Evolutionary conservation across 345 rosid genomes (phyloP).

Genomic region (Syzygium oleosum): DNA sequence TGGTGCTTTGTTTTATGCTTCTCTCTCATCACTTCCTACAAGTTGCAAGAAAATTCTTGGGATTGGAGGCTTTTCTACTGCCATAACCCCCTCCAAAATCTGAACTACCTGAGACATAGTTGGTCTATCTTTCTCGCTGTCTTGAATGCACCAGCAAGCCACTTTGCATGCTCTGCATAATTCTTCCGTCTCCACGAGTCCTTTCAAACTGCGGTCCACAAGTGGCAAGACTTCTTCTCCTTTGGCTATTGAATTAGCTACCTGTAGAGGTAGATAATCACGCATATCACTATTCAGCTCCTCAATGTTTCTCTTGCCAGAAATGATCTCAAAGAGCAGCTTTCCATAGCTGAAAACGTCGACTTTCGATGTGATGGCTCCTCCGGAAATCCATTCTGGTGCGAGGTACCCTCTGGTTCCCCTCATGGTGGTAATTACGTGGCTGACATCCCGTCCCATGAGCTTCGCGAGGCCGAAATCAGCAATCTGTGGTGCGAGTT

Average conservation of each 20-base stretch:
- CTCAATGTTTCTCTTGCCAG: conserved; percentile 12
- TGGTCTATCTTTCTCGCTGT: conserved; percentile 2
- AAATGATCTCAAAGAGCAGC: conserved; percentile 10
- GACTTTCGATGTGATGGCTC: conserved; percentile 6
- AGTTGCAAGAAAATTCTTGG: not conserved
- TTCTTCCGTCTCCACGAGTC: not conserved
- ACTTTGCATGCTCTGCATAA: not conserved
- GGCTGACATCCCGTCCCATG: not conserved
- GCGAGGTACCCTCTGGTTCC: conserved; percentile 7
- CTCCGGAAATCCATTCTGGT: conserved; percentile 2
- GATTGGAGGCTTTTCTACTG: not conserved
- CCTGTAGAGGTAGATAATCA: not conserved
- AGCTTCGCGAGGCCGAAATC: conserved; percentile 5
- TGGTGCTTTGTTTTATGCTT: not conserved
- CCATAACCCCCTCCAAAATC: not conserved
- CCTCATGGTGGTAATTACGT: conserved; percentile 5
- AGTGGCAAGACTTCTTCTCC: not conserved
- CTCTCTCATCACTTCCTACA: not conserved
- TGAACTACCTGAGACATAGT: not conserved
- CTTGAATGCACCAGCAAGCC: conserved; percentile 9
- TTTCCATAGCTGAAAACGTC: conserved; percentile 23
- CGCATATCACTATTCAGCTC: not conserved
- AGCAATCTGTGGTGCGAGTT: not conserved
- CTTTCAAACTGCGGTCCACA: not conserved
- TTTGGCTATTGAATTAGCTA: not conserved